Percentiles rank a stretch among this genome's conserved stretches.
These are phyloP conservation scores for Capsicum pubescens DNA, from an alignment of 257 asterid genomes.

Conservation along the genomic window DNA sequence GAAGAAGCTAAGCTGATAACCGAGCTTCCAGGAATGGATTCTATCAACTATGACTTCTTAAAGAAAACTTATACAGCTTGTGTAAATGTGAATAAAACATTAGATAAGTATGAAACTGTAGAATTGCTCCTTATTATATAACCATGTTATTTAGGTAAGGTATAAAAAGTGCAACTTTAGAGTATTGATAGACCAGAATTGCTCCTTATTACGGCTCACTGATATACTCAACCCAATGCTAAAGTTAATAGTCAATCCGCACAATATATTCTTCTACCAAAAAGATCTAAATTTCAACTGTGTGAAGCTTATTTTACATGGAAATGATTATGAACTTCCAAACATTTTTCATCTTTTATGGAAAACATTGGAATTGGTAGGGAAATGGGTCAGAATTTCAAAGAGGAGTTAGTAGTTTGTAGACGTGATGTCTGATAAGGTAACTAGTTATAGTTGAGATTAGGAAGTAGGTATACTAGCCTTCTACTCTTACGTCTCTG, in stretches of 20 bases:
- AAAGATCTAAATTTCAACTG: not conserved
- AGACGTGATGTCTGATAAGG: not conserved
- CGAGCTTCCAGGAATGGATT: slow-evolving; percentile 74
- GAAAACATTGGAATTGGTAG: not conserved
- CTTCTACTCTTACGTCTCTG: not conserved
- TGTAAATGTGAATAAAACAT: slow-evolving; percentile 60
- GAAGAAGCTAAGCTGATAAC: slow-evolving; percentile 90
- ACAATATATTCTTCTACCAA: not conserved
- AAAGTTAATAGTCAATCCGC: not conserved
- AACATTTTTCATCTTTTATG: not conserved
- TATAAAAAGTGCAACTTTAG: slow-evolving; percentile 4
- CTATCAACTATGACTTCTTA: slow-evolving; percentile 66
- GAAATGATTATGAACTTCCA: slow-evolving; percentile 25
- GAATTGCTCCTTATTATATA: slow-evolving; percentile 50
- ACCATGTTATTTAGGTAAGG: not conserved
- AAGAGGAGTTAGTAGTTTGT: not conserved
- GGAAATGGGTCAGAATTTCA: not conserved
- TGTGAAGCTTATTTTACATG: slow-evolving; percentile 5
- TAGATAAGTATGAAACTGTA: slow-evolving; percentile 73
- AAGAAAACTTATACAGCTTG: slow-evolving; percentile 78
- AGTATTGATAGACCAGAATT: not conserved
- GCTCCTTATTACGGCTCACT: not conserved
- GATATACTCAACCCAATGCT: not conserved
- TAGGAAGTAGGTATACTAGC: not conserved
- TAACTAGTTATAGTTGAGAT: not conserved